Evolutionary conservation across 2,329 filamentous ascomycete genomes (phyloP).

Genomic region (Endothia cerciana): DNA sequence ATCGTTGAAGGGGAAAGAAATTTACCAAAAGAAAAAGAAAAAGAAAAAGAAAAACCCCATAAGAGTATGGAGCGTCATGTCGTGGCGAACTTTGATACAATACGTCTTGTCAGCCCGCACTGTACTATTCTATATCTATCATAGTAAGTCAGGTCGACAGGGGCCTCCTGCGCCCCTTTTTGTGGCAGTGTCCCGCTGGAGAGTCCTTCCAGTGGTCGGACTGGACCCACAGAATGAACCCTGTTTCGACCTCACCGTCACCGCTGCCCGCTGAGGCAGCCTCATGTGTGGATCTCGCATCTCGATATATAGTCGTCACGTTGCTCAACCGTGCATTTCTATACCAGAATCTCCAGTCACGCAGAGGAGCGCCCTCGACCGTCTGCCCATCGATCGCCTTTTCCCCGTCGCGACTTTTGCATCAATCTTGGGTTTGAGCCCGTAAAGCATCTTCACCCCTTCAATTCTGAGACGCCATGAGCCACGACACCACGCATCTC

Average conservation of each 20-base stretch:
- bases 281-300: slow-evolving; percentile 1
- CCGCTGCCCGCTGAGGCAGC: slow-evolving; percentile 8
- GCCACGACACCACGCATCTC: slow-evolving; percentile 12
- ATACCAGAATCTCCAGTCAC: neutral
- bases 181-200: slow-evolving; percentile 10
- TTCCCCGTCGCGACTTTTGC: neutral
- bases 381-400: neutral
- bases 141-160: slow-evolving; percentile 7
- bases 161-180: slow-evolving; percentile 13
- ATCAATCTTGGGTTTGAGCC: neutral
- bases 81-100: neutral
- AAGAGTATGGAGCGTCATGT: neutral
- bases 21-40: too few relatives aligned
- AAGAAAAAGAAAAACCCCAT: neutral
- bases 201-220: neutral
- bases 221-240: slow-evolving; percentile 7
- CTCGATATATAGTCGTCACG: neutral
- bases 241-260: slow-evolving; percentile 5
- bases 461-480: neutral
- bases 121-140: too few relatives aligned
- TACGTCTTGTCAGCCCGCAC: neutral
- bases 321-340: neutral
- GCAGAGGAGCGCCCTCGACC: neutral
- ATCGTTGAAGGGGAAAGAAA: too few relatives aligned
- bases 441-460: neutral